Percentiles rank a stretch among this genome's conserved stretches.
Evolutionary conservation across 2,329 filamentous ascomycete species (phyloP).

Genomic region (Magnaporthales sp.): DNA sequence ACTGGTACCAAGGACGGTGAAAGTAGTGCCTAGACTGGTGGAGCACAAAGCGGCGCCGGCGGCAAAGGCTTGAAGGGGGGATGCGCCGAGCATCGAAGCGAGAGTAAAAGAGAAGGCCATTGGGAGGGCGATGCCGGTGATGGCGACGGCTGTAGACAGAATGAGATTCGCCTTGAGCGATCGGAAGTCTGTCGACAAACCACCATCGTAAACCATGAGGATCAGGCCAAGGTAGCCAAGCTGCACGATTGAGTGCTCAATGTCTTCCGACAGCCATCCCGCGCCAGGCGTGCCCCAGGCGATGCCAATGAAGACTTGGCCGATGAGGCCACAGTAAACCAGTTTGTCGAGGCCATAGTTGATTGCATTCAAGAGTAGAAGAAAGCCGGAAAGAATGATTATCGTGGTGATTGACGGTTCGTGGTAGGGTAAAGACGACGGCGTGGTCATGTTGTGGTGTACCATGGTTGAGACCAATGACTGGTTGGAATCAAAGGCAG

Average conservation of each 20-base stretch:
- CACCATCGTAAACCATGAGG: constrained; percentile 64
- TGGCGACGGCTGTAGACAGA: constrained; percentile 53
- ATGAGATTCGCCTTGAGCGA: constrained; percentile 50
- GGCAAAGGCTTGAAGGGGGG: constrained; percentile 52
- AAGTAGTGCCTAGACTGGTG: constrained; percentile 64
- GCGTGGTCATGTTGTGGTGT: background rate
- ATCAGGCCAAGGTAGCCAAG: constrained; percentile 68
- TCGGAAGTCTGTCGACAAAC: constrained; percentile 44
- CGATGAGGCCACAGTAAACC: constrained; percentile 63
- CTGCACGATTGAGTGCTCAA: constrained; percentile 49
- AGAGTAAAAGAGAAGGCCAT: constrained; percentile 59
- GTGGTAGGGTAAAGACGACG: constrained; percentile 42
- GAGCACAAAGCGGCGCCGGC: constrained; percentile 66
- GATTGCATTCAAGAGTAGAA: constrained; percentile 33
- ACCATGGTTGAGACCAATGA: too few species aligned
- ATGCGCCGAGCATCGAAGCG: constrained; percentile 36
- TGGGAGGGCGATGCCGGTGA: constrained; percentile 55
- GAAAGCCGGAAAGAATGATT: constrained; percentile 40
- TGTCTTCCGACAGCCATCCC: constrained; percentile 43
- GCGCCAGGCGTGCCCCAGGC: constrained; percentile 61
- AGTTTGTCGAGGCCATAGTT: constrained; percentile 48
- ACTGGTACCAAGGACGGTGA: constrained; percentile 41
- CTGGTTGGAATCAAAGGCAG: too few species aligned
- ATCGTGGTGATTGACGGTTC: constrained; percentile 53
- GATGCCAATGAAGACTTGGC: constrained; percentile 62